Percentiles rank a stretch among this genome's conserved stretches.
Evolutionary conservation across 495 filamentous ascomycete species (phyloP).

Genomic region (Podospora pseudopauciseta): DNA sequence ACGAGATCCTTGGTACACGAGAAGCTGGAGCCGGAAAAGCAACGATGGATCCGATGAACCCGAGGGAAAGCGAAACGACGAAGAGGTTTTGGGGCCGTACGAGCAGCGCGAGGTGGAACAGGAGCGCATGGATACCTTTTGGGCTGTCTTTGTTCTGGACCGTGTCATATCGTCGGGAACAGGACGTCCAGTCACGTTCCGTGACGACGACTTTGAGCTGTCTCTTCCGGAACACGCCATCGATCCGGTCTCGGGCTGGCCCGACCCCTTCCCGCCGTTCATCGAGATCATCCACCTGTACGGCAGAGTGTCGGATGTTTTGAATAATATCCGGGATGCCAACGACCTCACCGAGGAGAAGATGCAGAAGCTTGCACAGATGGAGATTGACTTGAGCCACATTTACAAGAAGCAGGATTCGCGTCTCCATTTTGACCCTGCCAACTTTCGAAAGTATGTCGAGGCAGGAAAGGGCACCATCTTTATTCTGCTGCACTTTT

Average conservation of each 20-base stretch:
- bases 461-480: constrained; percentile 74
- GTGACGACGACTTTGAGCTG: constrained; percentile 77
- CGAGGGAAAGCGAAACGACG: constrained; percentile 38
- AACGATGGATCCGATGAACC: constrained; percentile 30
- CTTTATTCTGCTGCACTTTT: constrained; percentile 84
- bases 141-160: constrained; percentile 82
- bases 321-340: constrained; percentile 76
- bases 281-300: constrained; percentile 82
- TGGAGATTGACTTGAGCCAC: constrained; percentile 75
- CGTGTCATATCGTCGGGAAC: constrained; percentile 81
- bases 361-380: constrained; percentile 59
- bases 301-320: constrained; percentile 72
- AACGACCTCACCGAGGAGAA: constrained; percentile 71
- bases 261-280: constrained; percentile 70
- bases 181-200: constrained; percentile 72
- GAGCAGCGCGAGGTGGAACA: constrained; percentile 61
- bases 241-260: constrained; percentile 61
- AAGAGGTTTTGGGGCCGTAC: constrained; percentile 41
- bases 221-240: constrained; percentile 61
- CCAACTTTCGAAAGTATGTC: constrained; percentile 74
- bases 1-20: constrained; percentile 46
- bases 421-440: constrained; percentile 71
- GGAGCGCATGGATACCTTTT: constrained; percentile 78
- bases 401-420: constrained; percentile 72
- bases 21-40: constrained; percentile 35